Evolutionary conservation across 768 basidiomycete genomes (phyloP).

Genomic region (Suillus subluteus): DNA sequence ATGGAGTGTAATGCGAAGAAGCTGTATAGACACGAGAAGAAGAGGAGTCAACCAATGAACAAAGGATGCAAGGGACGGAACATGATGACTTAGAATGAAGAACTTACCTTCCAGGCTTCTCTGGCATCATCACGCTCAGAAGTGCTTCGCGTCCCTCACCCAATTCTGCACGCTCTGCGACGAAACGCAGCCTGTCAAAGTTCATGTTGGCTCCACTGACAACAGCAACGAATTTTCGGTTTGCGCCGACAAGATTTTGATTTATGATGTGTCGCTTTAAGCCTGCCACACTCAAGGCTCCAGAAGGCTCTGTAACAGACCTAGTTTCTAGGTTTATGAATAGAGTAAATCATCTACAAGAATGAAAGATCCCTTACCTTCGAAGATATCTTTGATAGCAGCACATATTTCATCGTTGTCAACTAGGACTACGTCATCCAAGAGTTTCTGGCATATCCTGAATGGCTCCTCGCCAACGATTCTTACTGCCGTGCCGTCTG

Average conservation of each 20-base stretch:
- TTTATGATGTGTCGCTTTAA: constrained; percentile 84
- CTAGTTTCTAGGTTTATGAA: constrained; percentile 71
- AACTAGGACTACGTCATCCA: constrained; percentile 84
- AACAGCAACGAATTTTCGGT: constrained; percentile 89
- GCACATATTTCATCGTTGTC: constrained; percentile 98
- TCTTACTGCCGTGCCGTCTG: constrained; percentile 96
- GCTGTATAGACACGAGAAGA: constrained; percentile 42
- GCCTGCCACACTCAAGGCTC: constrained; percentile 90
- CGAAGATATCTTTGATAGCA: constrained; percentile 98
- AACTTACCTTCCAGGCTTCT: constrained; percentile 84
- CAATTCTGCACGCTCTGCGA: constrained; percentile 97
- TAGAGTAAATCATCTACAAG: background rate
- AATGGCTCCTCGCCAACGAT: constrained; percentile 95
- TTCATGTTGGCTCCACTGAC: constrained; percentile 99
- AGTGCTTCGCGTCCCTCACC: constrained; percentile 95
- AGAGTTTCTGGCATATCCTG: constrained; percentile 81
- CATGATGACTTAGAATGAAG: background rate
- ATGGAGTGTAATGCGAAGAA: constrained; percentile 86
- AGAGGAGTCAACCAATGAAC: constrained; percentile 6
- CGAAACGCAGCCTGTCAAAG: constrained; percentile 94
- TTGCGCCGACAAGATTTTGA: constrained; percentile 80
- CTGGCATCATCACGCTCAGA: constrained; percentile 93
- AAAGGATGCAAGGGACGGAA: background rate
- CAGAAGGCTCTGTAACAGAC: constrained; percentile 95
- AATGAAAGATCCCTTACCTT: constrained; percentile 57